These are phyloP conservation scores for Dothiorella sarmentorum DNA, from an alignment of 2,329 filamentous ascomycete genomes.

Conservation along the genomic window DNA sequence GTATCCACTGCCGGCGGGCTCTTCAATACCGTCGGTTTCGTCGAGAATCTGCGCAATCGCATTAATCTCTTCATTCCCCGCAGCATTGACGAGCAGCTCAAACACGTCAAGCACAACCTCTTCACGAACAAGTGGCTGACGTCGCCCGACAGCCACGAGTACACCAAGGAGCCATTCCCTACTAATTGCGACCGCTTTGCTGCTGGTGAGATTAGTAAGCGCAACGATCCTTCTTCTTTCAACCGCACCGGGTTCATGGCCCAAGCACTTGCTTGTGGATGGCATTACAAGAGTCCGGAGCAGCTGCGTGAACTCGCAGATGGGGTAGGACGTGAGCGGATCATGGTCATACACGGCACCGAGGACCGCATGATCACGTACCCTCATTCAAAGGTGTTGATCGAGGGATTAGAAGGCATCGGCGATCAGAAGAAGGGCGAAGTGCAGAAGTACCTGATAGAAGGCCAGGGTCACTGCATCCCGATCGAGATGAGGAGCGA, in stretches of 20 bases:
- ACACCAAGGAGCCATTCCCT: slow-evolving; percentile 53
- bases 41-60: slow-evolving; percentile 61
- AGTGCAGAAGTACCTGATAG: slow-evolving; percentile 58
- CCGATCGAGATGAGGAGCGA: slow-evolving; percentile 67
- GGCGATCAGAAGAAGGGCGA: slow-evolving; percentile 41
- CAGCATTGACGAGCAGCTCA: slow-evolving; percentile 62
- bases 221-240: slow-evolving; percentile 59
- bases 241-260: slow-evolving; percentile 66
- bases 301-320: slow-evolving; percentile 67
- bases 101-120: slow-evolving; percentile 61
- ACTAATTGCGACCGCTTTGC: slow-evolving; percentile 80
- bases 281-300: slow-evolving; percentile 69
- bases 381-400: slow-evolving; percentile 66
- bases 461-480: slow-evolving; percentile 72
- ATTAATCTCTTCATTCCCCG: slow-evolving; percentile 63
- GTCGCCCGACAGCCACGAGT: slow-evolving; percentile 51
- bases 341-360: slow-evolving; percentile 74
- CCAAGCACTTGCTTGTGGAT: slow-evolving; percentile 74
- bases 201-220: slow-evolving; percentile 73
- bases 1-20: slow-evolving; percentile 49
- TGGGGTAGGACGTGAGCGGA: slow-evolving; percentile 66
- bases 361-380: slow-evolving; percentile 74
- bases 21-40: slow-evolving; percentile 51
- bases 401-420: slow-evolving; percentile 51
- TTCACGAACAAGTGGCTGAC: slow-evolving; percentile 64